These are phyloP conservation scores for Metschnikowia dekortorum DNA, from an alignment of 805 yeast species.

Conservation along the genomic window DNA sequence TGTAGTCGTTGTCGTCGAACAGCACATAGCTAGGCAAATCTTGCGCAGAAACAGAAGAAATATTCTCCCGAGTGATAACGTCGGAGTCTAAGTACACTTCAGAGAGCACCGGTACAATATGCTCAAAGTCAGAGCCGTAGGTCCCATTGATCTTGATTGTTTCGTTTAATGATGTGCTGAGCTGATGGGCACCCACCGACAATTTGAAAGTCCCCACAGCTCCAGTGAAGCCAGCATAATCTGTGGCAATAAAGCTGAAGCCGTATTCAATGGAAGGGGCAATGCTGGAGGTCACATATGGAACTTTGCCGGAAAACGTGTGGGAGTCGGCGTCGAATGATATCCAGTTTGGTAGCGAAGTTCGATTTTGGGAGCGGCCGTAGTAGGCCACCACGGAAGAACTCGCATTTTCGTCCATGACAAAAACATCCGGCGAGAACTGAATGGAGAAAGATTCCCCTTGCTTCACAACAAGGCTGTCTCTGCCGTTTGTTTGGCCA, in stretches of 20 bases:
- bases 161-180: slow-evolving; percentile 61
- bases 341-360: slow-evolving; percentile 92
- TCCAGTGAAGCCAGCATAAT: slow-evolving; percentile 68
- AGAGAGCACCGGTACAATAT: slow-evolving; percentile 57
- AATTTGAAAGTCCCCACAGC: slow-evolving; percentile 66
- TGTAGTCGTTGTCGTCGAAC: slow-evolving; percentile 34
- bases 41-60: slow-evolving; percentile 46
- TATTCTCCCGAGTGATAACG: slow-evolving; percentile 43
- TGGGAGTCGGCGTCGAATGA: slow-evolving; percentile 57
- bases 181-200: slow-evolving; percentile 82
- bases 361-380: slow-evolving; percentile 75
- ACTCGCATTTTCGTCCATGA: slow-evolving; percentile 37
- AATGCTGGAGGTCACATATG: slow-evolving; percentile 74
- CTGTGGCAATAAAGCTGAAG: slow-evolving; percentile 75
- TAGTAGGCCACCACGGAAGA: slow-evolving; percentile 61
- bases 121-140: slow-evolving; percentile 48
- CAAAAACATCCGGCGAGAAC: slow-evolving; percentile 61
- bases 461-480: slow-evolving; percentile 70
- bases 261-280: slow-evolving; percentile 80
- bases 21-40: slow-evolving; percentile 61
- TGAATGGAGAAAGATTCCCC: slow-evolving; percentile 61
- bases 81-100: slow-evolving; percentile 62
- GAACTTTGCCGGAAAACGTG: slow-evolving; percentile 83
- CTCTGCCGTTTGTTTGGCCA: slow-evolving; percentile 74
- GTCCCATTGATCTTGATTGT: slow-evolving; percentile 64